phyloP scores from a whole-genome alignment of 495 filamentous ascomycete genomes.

The Lasiosphaeria hispida region DNA sequence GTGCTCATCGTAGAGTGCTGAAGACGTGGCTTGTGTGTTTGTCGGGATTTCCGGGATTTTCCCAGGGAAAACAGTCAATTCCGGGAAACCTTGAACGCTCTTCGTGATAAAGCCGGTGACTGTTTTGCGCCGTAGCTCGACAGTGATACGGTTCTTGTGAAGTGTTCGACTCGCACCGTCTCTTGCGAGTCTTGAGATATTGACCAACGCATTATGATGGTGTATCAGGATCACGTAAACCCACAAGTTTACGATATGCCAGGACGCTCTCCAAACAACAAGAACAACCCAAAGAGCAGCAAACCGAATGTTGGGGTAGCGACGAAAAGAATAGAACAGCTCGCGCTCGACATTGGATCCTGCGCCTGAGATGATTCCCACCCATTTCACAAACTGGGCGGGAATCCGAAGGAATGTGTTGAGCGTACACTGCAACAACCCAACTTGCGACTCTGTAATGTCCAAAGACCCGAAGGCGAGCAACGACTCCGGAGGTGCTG shows the following conservation, averaged over 20 bases:
- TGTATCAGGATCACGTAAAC: constrained; percentile 24
- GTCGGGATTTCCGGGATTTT: constrained; percentile 1
- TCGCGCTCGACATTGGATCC: constrained; percentile 27
- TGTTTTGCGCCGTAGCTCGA: constrained; percentile 15
- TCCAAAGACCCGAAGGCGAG: no score
- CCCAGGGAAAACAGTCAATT: constrained; percentile 18
- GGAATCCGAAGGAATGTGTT: not conserved
- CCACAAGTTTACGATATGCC: constrained; percentile 19
- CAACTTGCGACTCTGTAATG: no score
- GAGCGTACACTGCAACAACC: constrained; percentile 7
- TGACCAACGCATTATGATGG: constrained; percentile 20
- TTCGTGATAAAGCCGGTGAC: constrained; percentile 22
- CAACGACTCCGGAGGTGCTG: no score
- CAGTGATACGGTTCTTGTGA: constrained; percentile 15
- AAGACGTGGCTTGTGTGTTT: constrained; percentile 3
- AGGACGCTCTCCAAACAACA: constrained; percentile 17
- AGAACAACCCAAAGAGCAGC: constrained; percentile 9
- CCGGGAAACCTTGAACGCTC: constrained; percentile 5
- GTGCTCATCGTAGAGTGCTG: constrained; percentile 21
- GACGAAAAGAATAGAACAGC: constrained; percentile 22
- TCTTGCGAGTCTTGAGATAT: constrained; percentile 21
- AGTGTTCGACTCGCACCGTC: constrained; percentile 21
- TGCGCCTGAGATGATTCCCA: constrained; percentile 24
- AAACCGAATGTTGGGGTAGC: constrained; percentile 1
- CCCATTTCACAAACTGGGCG: constrained; percentile 20